Evolutionary conservation across 306 rosid genomes (phyloP).

Genomic region (Corylus americana): DNA sequence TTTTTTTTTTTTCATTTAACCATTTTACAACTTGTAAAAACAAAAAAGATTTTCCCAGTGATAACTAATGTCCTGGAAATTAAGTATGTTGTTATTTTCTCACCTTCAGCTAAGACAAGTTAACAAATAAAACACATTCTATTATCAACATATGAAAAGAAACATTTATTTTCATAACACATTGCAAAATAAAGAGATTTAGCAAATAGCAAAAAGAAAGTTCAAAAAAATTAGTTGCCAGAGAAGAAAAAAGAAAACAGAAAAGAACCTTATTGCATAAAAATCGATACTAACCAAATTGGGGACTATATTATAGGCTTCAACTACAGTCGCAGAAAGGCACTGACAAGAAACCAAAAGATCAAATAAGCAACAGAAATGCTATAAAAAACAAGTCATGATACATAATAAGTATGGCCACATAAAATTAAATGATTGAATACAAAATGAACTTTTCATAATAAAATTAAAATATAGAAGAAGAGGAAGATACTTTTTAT

Average conservation of each 20-base stretch:
- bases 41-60: too few species aligned
- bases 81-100: too few species aligned
- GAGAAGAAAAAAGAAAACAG: neutral
- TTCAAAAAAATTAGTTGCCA: neutral
- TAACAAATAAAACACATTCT: neutral
- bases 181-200: neutral
- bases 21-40: too few species aligned
- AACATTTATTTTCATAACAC: neutral
- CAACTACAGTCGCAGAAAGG: conserved; percentile 65
- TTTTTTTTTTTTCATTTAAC: too few species aligned
- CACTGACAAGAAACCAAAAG: conserved; percentile 35
- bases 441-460: neutral
- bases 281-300: conserved; percentile 56
- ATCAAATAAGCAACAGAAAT: conserved; percentile 13
- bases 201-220: neutral
- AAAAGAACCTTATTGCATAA: conserved; percentile 20
- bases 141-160: neutral
- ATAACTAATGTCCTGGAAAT: too few species aligned
- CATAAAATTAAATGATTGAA: neutral
- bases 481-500: too few species aligned
- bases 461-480: neutral
- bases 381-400: conserved; percentile 10
- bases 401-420: neutral
- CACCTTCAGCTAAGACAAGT: too few species aligned
- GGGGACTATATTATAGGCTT: conserved; percentile 82